A percentile compares a stretch with the other conserved stretches of the same genome.
These are phyloP conservation scores for Hypoxylon sp. DNA, from an alignment of 2,329 filamentous ascomycete genomes.

Conservation along the genomic window DNA sequence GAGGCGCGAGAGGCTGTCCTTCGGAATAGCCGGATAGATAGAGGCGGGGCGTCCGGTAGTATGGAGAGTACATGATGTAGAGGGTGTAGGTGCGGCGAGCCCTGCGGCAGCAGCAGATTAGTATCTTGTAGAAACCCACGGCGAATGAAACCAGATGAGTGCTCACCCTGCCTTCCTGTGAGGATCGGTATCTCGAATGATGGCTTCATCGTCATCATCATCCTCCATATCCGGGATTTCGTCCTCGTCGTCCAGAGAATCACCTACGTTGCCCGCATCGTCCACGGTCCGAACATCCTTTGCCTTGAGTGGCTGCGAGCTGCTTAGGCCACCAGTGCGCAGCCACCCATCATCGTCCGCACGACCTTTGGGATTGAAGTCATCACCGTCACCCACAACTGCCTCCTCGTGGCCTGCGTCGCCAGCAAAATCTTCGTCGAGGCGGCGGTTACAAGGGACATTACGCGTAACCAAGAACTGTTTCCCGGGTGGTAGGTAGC, in stretches of 20 bases:
- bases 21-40: conserved; percentile 93
- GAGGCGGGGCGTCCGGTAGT: conserved; percentile 94
- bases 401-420: conserved; percentile 88
- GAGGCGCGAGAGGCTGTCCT: conserved; percentile 83
- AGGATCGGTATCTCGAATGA: conserved; percentile 80
- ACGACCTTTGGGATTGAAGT: conserved; percentile 63
- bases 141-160: conserved; percentile 9
- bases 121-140: conserved; percentile 3
- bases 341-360: conserved; percentile 87
- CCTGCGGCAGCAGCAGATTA: conserved; percentile 59
- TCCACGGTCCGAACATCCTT: conserved; percentile 89
- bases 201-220: conserved; percentile 94
- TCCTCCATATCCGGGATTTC: conserved; percentile 99
- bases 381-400: conserved; percentile 83
- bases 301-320: conserved; percentile 80
- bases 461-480: conserved; percentile 96
- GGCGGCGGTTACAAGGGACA: conserved; percentile 90
- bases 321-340: conserved; percentile 83
- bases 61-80: conserved; percentile 97
- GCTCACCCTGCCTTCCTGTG: conserved; percentile 62
- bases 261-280: conserved; percentile 87
- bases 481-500: conserved; percentile 87
- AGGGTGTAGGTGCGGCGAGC: conserved; percentile 94
- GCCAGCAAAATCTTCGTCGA: conserved; percentile 94
- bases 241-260: conserved; percentile 76